Percentiles rank a stretch among this genome's conserved stretches.
Evolutionary conservation across 495 filamentous ascomycete genomes (phyloP).

Genomic region (Penicillium canariense): DNA sequence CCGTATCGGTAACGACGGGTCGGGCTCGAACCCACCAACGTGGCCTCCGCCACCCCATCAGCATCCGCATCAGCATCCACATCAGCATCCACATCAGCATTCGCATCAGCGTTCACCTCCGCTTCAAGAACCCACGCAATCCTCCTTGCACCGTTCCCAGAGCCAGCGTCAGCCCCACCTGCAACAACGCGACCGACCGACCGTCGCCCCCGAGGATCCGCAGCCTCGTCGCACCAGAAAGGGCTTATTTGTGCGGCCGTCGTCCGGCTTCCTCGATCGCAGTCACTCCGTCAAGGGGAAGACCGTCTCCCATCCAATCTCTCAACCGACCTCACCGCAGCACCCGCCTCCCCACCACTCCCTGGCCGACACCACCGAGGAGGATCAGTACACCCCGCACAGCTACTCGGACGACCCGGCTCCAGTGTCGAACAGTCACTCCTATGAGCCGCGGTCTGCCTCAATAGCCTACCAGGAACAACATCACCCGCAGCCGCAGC

Average conservation of each 20-base stretch:
- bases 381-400: conserved; percentile 28
- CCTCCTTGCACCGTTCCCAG: conserved; percentile 28
- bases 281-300: conserved; percentile 22
- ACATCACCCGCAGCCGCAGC: conserved; percentile 9
- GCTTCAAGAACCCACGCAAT: conserved; percentile 18
- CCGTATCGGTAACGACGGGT: conserved; percentile 3
- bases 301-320: conserved; percentile 21
- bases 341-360: conserved; percentile 6
- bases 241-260: conserved; percentile 18
- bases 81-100: conserved; percentile 5
- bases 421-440: not conserved
- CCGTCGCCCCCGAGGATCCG: conserved; percentile 21
- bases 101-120: too few relatives aligned
- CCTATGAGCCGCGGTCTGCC: conserved; percentile 14
- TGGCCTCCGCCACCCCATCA: not conserved
- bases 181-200: conserved; percentile 28
- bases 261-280: conserved; percentile 26
- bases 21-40: not conserved
- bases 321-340: conserved; percentile 27
- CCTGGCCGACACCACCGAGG: conserved; percentile 31
- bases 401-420: conserved; percentile 15
- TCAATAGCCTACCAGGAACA: conserved; percentile 22
- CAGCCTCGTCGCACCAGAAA: conserved; percentile 19
- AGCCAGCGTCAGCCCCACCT: conserved; percentile 30
- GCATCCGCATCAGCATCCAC: not conserved